Conservation (phyloP, 1,139 yeast genomes). For the Diutina catenulata region DNA sequence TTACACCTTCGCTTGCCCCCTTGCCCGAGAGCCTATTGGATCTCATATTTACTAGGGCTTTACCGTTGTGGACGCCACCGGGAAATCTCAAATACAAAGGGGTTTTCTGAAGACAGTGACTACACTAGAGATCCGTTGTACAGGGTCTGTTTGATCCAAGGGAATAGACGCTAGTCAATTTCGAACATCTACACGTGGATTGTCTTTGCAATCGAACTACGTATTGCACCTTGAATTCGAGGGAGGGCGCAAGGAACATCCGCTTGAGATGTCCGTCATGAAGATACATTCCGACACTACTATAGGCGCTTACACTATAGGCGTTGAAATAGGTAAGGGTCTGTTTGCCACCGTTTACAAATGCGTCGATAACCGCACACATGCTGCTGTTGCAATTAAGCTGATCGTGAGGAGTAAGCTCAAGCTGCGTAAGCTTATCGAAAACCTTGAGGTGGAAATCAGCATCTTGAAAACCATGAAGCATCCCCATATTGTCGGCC, state of each 20-base stretch:
- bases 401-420: slow-evolving; percentile 75
- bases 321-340: slow-evolving; percentile 83
- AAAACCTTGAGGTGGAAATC: slow-evolving; percentile 85
- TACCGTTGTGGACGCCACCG: too few species aligned
- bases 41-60: too few species aligned
- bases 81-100: too few species aligned
- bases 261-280: not conserved
- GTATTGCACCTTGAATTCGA: too few species aligned
- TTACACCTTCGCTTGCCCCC: too few species aligned
- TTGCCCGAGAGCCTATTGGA: too few species aligned
- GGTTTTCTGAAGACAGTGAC: too few species aligned
- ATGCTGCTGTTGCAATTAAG: slow-evolving; percentile 71
- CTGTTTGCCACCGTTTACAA: slow-evolving; percentile 88
- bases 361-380: slow-evolving; percentile 30
- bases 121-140: too few species aligned
- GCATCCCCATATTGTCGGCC: slow-evolving; percentile 86
- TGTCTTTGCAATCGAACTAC: too few species aligned
- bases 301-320: slow-evolving; percentile 40
- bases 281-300: not conserved
- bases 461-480: slow-evolving; percentile 73
- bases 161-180: too few species aligned
- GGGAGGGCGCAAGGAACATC: not conserved
- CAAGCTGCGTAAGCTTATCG: slow-evolving; percentile 74
- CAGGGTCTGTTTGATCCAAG: too few species aligned
- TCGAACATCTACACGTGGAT: too few species aligned